phyloP scores from a whole-genome alignment of 441 rosid species.

The Sinapis alba region DNA sequence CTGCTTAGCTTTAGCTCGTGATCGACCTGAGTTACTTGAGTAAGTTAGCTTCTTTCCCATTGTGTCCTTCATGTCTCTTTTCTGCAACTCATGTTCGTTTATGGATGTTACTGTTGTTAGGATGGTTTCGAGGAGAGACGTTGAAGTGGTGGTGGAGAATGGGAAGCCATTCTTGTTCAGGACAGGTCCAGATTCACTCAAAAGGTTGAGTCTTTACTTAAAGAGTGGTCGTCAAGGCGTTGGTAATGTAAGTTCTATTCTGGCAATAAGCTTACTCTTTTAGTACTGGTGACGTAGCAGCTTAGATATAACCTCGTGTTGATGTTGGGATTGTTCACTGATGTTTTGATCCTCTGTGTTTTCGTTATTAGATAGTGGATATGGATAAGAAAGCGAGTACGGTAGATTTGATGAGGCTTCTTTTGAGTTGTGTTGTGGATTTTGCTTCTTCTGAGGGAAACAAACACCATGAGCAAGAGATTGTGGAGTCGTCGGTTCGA shows the following conservation, averaged over 20 bases:
- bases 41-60: constrained; percentile 29
- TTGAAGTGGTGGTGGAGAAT: constrained; percentile 61
- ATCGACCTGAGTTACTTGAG: constrained; percentile 59
- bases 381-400: constrained; percentile 51
- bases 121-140: constrained; percentile 65
- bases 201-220: constrained; percentile 56
- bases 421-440: constrained; percentile 70
- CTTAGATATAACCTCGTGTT: background rate
- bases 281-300: background rate
- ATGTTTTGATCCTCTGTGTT: constrained; percentile 1
- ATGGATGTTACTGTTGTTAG: constrained; percentile 38
- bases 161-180: constrained; percentile 62
- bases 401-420: constrained; percentile 78
- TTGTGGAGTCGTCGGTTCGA: constrained; percentile 61
- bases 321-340: background rate
- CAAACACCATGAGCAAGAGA: constrained; percentile 41
- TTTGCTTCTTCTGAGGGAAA: constrained; percentile 38
- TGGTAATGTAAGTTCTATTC: constrained; percentile 27
- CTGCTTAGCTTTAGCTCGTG: constrained; percentile 70
- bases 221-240: constrained; percentile 37
- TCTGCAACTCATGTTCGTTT: background rate
- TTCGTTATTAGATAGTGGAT: constrained; percentile 44
- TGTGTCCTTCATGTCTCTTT: background rate
- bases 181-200: constrained; percentile 54
- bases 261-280: background rate